A percentile compares a stretch with the other conserved stretches of the same genome.
phyloP scores from a whole-genome alignment of 1,139 yeast genomes.

The Suhomyces ambrosiae region DNA sequence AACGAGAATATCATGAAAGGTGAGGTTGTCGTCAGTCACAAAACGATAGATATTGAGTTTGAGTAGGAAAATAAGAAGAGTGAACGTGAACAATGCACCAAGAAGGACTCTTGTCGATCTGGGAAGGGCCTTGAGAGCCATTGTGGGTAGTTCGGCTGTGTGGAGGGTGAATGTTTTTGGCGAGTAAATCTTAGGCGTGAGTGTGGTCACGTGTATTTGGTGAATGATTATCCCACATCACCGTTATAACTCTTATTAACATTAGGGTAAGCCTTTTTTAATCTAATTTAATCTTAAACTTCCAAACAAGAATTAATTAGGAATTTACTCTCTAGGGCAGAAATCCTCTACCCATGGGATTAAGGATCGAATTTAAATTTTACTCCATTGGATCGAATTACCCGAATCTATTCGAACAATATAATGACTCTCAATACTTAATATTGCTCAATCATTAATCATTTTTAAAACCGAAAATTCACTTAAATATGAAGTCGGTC shows the following conservation, averaged over 20 bases:
- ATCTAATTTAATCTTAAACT: too few relatives aligned
- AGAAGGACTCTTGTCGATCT: slow-evolving; percentile 34
- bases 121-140: slow-evolving; percentile 19
- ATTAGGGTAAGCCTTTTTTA: too few relatives aligned
- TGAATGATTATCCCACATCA: background rate
- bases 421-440: too few relatives aligned
- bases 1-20: slow-evolving; percentile 45
- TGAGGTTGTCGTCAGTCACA: slow-evolving; percentile 9
- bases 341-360: too few relatives aligned
- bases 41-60: slow-evolving; percentile 24
- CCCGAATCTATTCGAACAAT: too few relatives aligned
- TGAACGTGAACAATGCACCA: slow-evolving; percentile 25
- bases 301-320: too few relatives aligned
- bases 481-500: too few relatives aligned
- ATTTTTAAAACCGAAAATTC: too few relatives aligned
- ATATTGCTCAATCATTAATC: too few relatives aligned
- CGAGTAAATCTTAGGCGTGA: background rate
- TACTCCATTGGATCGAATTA: too few relatives aligned
- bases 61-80: slow-evolving; percentile 30
- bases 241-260: background rate
- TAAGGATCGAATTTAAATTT: too few relatives aligned
- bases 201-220: background rate
- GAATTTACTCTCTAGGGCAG: too few relatives aligned
- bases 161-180: background rate
- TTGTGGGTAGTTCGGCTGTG: background rate